phyloP scores from a whole-genome alignment of 257 asterid genomes.

The Primulina tabacum region DNA sequence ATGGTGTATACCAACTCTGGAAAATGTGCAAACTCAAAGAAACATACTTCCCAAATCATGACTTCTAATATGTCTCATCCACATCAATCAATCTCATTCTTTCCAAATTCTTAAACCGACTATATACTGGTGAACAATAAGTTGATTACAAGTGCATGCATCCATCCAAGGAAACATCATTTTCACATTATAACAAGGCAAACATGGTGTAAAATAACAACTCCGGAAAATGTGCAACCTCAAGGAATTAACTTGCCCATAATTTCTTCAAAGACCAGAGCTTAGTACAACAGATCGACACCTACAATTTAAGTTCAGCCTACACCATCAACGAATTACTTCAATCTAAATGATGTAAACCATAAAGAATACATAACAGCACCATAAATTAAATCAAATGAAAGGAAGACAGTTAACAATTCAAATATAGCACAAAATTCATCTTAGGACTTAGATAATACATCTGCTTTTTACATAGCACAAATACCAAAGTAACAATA shows the following conservation, averaged over 20 bases:
- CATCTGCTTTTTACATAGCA: not conserved
- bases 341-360: conserved; percentile 8
- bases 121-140: too few species aligned
- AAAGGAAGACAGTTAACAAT: too few species aligned
- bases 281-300: not conserved
- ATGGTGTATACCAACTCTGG: too few species aligned
- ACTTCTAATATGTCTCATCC: not conserved
- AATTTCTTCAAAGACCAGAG: not conserved
- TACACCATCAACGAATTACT: not conserved
- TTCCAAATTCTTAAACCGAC: not conserved
- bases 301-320: not conserved
- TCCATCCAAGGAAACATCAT: not conserved
- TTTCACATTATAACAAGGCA: not conserved
- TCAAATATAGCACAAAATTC: not conserved
- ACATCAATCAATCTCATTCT: not conserved
- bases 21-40: too few species aligned
- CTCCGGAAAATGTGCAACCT: not conserved
- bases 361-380: conserved; percentile 9
- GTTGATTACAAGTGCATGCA: not conserved
- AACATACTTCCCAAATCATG: not conserved
- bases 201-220: too few species aligned
- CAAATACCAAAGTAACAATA: conserved; percentile 6
- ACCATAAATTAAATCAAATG: not conserved
- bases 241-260: conserved; percentile 1
- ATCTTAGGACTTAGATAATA: not conserved